phyloP scores from a whole-genome alignment of 176 grass and related monocot genomes.

The Coix lacrymajobi region DNA sequence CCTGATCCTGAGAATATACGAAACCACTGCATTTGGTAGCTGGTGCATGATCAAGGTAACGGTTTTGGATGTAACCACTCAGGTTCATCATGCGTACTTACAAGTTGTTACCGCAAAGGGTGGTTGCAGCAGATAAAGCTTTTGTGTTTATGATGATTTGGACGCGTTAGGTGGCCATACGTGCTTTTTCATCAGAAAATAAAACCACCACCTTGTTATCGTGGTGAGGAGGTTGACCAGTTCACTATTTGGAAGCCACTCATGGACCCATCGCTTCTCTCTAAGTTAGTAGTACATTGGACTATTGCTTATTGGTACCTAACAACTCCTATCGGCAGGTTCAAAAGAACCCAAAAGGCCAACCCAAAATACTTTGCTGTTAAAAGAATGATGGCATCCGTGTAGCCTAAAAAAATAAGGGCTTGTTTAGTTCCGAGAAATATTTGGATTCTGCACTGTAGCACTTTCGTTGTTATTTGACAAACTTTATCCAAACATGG shows the following conservation, averaged over 20 bases:
- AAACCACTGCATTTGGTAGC: conserved; percentile 9
- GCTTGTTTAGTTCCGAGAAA: too few relatives aligned
- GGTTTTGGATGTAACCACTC: background rate
- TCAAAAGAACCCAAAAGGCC: conserved; percentile 15
- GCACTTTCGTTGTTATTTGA: too few relatives aligned
- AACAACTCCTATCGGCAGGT: conserved; percentile 29
- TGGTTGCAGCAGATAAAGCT: conserved; percentile 32
- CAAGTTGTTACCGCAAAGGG: background rate
- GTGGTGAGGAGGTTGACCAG: conserved; percentile 12
- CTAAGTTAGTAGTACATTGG: conserved; percentile 28
- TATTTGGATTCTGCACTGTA: too few relatives aligned
- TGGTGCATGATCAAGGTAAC: background rate
- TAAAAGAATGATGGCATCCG: conserved; percentile 7
- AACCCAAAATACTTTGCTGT: background rate
- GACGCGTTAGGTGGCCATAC: conserved; percentile 16
- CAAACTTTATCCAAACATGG: too few relatives aligned
- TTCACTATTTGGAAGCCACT: conserved; percentile 1
- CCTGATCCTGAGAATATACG: background rate
- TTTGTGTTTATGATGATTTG: conserved; percentile 32
- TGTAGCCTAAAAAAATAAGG: background rate
- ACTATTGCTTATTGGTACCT: background rate
- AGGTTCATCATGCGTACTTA: background rate
- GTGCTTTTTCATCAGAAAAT: background rate
- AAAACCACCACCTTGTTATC: conserved; percentile 1
- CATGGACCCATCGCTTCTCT: conserved; percentile 27